Percentiles rank a stretch among this genome's conserved stretches.
Conservation (phyloP, 495 filamentous ascomycete genomes). For the Bacidia rubella region DNA sequence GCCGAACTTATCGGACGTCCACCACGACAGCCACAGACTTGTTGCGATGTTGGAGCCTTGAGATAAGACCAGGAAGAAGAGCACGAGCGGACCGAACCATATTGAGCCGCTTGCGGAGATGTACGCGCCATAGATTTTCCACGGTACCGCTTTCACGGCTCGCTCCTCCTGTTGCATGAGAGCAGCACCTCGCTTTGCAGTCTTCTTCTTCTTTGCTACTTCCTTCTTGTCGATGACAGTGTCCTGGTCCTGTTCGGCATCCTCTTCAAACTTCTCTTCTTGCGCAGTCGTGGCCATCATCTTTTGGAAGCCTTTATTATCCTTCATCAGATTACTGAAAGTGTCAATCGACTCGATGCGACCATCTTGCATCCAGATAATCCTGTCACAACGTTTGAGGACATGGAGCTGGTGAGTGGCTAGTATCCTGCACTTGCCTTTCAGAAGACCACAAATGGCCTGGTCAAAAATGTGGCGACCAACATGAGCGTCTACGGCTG, state of each 20-base stretch:
- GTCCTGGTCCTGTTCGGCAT: conserved; percentile 27
- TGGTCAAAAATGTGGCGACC: conserved; percentile 93
- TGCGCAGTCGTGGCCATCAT: conserved; percentile 74
- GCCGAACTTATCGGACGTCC: conserved; percentile 64
- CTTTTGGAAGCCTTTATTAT: conserved; percentile 58
- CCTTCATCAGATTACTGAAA: conserved; percentile 69
- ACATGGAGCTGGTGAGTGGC: conserved; percentile 95
- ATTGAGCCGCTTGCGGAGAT: conserved; percentile 64
- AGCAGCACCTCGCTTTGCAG: conserved; percentile 38
- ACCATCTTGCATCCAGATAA: conserved; percentile 83
- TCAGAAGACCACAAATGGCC: conserved; percentile 79
- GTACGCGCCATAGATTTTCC: conserved; percentile 72
- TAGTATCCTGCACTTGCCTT: conserved; percentile 77
- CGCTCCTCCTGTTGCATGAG: conserved; percentile 90
- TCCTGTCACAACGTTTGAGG: conserved; percentile 73
- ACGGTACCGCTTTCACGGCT: conserved; percentile 66
- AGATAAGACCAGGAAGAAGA: conserved; percentile 51
- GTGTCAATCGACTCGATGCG: conserved; percentile 73
- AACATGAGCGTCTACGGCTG: conserved; percentile 75
- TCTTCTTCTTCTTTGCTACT: conserved; percentile 41
- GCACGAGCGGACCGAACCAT: conserved; percentile 50
- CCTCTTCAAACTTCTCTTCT: conserved; percentile 46
- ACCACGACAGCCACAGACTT: conserved; percentile 84
- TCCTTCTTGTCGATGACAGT: conserved; percentile 39
- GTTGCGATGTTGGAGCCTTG: conserved; percentile 79